Base-by-base conservation (phyloP, 2,329 filamentous ascomycete genomes). In the Alternaria brassicicola region DNA sequence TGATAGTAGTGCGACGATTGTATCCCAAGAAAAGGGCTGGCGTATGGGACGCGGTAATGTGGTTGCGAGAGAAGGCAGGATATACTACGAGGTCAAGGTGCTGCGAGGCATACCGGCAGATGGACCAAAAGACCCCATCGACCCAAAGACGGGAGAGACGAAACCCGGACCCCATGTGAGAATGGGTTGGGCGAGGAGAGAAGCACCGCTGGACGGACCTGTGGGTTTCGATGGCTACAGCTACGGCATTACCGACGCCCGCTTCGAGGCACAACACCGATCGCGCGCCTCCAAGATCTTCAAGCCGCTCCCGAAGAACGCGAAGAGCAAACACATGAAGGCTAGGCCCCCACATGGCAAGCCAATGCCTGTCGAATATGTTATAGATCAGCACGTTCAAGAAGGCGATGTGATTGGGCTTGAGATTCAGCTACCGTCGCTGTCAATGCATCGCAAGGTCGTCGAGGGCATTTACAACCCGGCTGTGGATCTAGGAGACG, bases 321-420 rank as follows among this genome's bases (percentile, higher is more conserved):
- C 72, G 3, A 78, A 78, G 59, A 73, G 70, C 65, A 76, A 78
- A 55, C 69, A 73, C 57, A 68, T 75, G 62, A 82, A 82, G 55
- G 66, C 76, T 5, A 67, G 76, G 12, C 71, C 73, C 17, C 70
- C 72, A 4, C 70, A 75, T 41, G 72, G 70, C 33, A 75, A 72
- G 58, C 74, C 74, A 19, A 68, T 66, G 15, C 73, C 75, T 7
- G 75, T 77, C 17, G 74, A 77, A 26, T 73, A 76, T 46, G 67
- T 93, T 62, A 88, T 88, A 0, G 85, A 89, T 1, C 89, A 94
- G 74, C 86, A 92, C 55, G 87, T 98, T 50, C 84, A 86, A 42
- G 93, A 97, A 76, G 95, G 94, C 42, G 95, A 99, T 76, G 92
- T 99, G 9, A 91, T 99, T 56, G 95, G 95, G 4, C 82, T 99